Base-by-base conservation (phyloP, 257 asterid genomes). In the Haberlea rhodopensis region DNA sequence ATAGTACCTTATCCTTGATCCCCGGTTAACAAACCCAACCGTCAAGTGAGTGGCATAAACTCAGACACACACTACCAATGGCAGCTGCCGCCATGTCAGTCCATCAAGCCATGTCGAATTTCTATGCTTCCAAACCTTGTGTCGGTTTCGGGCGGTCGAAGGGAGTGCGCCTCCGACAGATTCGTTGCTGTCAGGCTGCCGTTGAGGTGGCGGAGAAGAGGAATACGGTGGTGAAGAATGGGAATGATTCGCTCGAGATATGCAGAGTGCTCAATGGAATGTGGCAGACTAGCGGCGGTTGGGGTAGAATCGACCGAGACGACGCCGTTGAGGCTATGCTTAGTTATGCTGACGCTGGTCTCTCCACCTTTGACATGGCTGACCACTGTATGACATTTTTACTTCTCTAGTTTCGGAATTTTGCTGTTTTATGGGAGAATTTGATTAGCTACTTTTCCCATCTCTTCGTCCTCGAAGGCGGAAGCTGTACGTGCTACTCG, bases 281-380 rank as follows among this genome's bases (percentile, higher is more conserved):
- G 98, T 91, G 98, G 98, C 98, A 91, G 74, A 91, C 95, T 13
- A 89, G 96, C 79, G 98, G 98, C 40, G 98, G 98, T 1, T 91
- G 98, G 98, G 98, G 98, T 11, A 75, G 81, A 74, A 89, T 91
- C 62, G 95, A 91, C 69, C 82, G 96, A 51, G 68, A 88, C 85
- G 89, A 78, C 85, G 96, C 98, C 75, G 92, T 91, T 22, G 86
- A 86, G n/a, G n/a, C n/a, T n/a, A n/a, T 91, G 96, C 90, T 91
- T 11, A 76, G 73, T 4, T 89, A 89, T 77, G 84, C 95, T 37
- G 98, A 86, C 65, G 81, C 82, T n/a, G 98, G 96, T 64, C 94
- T 91, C 72, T 84, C 96, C 52, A 88, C 98, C 68, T 91, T 88
- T 78, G 98, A 91, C 86, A 82, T 91, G 98, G 95, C 98, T 8